Conservation (phyloP, 768 basidiomycete species). For the Mycena kentingensis region DNA sequence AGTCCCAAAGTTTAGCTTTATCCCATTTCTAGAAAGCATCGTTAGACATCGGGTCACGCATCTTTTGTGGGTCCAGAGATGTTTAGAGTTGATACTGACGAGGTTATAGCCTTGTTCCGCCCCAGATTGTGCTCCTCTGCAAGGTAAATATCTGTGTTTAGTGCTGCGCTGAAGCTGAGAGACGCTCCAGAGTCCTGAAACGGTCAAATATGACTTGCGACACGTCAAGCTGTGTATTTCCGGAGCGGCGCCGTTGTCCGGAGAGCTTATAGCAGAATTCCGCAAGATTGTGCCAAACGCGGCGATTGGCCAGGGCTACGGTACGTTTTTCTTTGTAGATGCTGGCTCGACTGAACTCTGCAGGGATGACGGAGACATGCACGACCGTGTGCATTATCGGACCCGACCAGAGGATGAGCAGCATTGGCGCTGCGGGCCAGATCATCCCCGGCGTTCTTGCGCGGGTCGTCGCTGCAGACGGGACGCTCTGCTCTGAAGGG, state of each 20-base stretch:
- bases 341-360: not conserved
- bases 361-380: slow-evolving; percentile 67
- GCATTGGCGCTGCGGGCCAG: slow-evolving; percentile 58
- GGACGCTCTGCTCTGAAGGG: slow-evolving; percentile 53
- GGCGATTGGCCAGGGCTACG: slow-evolving; percentile 66
- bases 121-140: slow-evolving; percentile 65
- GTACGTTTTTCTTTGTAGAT: slow-evolving; percentile 29
- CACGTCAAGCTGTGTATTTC: slow-evolving; percentile 55
- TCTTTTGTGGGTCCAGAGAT: slow-evolving; percentile 45
- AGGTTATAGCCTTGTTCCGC: slow-evolving; percentile 57
- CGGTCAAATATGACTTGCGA: slow-evolving; percentile 50
- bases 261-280: slow-evolving; percentile 51
- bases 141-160: slow-evolving; percentile 43
- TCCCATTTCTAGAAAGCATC: slow-evolving; percentile 56
- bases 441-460: slow-evolving; percentile 59
- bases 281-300: slow-evolving; percentile 57
- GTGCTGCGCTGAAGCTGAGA: slow-evolving; percentile 6
- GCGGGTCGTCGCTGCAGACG: slow-evolving; percentile 60
- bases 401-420: slow-evolving; percentile 44
- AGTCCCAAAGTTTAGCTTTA: slow-evolving; percentile 66
- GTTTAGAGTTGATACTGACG: not conserved
- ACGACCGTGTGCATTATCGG: slow-evolving; percentile 53
- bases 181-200: slow-evolving; percentile 48
- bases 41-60: slow-evolving; percentile 56
- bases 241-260: slow-evolving; percentile 66